Conservation (phyloP, 768 basidiomycete species). For the Boletus coccyginus region DNA sequence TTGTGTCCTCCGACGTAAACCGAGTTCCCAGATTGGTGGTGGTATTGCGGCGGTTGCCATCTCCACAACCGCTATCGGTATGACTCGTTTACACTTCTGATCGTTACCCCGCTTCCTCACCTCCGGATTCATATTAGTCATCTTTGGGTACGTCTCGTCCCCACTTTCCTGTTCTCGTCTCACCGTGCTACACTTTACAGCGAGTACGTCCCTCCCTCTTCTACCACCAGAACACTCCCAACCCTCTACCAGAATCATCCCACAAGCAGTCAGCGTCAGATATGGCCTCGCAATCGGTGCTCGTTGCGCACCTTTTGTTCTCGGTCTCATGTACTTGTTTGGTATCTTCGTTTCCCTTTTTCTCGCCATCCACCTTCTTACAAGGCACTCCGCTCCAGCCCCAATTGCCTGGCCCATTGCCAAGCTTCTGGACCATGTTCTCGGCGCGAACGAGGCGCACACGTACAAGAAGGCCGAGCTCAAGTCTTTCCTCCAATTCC, state of each 20-base stretch:
- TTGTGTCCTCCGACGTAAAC: conserved; percentile 55
- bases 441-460: conserved; percentile 69
- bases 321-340: conserved; percentile 66
- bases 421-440: conserved; percentile 72
- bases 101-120: background rate
- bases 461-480: conserved; percentile 84
- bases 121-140: conserved; percentile 43
- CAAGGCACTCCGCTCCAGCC: conserved; percentile 34
- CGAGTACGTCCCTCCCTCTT: conserved; percentile 30
- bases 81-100: conserved; percentile 17
- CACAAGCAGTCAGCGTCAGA: conserved; percentile 72
- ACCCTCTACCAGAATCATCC: conserved; percentile 48
- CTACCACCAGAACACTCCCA: background rate
- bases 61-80: conserved; percentile 61
- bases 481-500: conserved; percentile 77
- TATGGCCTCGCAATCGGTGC: conserved; percentile 84
- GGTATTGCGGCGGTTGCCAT: conserved; percentile 74
- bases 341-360: conserved; percentile 21
- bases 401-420: conserved; percentile 75
- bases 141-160: conserved; percentile 64
- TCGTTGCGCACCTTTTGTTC: conserved; percentile 70
- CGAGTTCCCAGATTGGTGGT: conserved; percentile 49
- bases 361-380: background rate
- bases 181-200: conserved; percentile 24
- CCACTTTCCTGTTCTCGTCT: background rate